A percentile compares a stretch with the other conserved stretches of the same genome.
These are phyloP conservation scores for Glycine latifolia DNA, from an alignment of 306 rosid genomes.

Conservation along the genomic window DNA sequence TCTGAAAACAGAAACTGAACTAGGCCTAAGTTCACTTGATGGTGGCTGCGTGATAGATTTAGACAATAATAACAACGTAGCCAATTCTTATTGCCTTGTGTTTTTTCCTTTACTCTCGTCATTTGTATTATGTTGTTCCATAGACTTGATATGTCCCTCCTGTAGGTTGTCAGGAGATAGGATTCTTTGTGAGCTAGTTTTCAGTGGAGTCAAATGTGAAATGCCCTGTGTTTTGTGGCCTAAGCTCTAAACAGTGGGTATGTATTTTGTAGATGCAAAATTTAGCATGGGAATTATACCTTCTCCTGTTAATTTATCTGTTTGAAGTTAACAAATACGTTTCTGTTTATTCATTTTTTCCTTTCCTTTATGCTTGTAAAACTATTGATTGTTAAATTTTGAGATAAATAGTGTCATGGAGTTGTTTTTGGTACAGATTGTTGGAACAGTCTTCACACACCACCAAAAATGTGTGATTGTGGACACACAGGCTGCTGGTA, in stretches of 20 bases:
- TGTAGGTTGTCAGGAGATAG: slow-evolving; percentile 50
- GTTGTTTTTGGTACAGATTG: slow-evolving; percentile 65
- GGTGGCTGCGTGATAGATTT: background rate
- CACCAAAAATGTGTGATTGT: slow-evolving; percentile 95
- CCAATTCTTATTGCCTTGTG: background rate
- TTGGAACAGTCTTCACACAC: slow-evolving; percentile 90
- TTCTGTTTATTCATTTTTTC: slow-evolving; percentile 20
- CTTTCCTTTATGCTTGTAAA: background rate
- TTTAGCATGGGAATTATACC: slow-evolving; percentile 18
- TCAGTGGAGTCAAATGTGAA: slow-evolving; percentile 47
- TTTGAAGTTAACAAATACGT: slow-evolving; percentile 25
- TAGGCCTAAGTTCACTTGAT: background rate
- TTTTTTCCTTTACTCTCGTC: background rate
- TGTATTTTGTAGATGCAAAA: slow-evolving; percentile 48
- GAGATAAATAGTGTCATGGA: slow-evolving; percentile 34
- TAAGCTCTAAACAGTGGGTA: slow-evolving; percentile 47
- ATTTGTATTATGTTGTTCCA: slow-evolving; percentile 18
- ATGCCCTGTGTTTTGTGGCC: slow-evolving; percentile 50
- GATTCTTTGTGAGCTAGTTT: slow-evolving; percentile 45
- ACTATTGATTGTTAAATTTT: slow-evolving; percentile 4
- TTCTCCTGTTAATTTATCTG: background rate
- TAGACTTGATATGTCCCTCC: slow-evolving; percentile 43
- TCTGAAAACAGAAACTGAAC: background rate
- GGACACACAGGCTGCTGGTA: slow-evolving; percentile 85
- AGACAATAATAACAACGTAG: background rate